phyloP scores from a whole-genome alignment of 352 stramenopile genomes.

The Pythium vanterpoolii region DNA sequence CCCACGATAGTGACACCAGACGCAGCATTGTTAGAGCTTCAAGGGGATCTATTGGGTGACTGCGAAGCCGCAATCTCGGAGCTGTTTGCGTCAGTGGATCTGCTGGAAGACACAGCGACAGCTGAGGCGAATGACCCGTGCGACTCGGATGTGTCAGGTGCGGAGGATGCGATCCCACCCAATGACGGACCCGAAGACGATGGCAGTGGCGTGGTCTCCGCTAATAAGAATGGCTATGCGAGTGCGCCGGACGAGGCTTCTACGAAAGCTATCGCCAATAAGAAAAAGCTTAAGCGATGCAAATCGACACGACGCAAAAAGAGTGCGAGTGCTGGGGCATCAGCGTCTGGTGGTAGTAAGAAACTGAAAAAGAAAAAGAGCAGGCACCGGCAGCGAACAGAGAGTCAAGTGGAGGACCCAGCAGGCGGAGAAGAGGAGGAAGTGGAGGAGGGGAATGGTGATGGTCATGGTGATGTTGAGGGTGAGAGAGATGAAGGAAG shows the following conservation, averaged over 20 bases:
- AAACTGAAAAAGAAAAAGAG: conserved; percentile 27
- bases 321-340: background rate
- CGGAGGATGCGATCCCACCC: conserved; percentile 60
- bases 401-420: background rate
- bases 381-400: background rate
- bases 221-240: conserved; percentile 25
- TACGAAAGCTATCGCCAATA: background rate
- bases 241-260: conserved; percentile 34
- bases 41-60: conserved; percentile 46
- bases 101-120: conserved; percentile 21
- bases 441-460: conserved; percentile 12
- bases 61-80: conserved; percentile 62
- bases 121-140: conserved; percentile 13
- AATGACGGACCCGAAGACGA: conserved; percentile 18
- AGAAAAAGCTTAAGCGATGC: conserved; percentile 11
- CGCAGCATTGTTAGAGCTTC: conserved; percentile 16
- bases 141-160: conserved; percentile 66
- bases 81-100: conserved; percentile 32
- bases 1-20: conserved; percentile 19
- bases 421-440: background rate
- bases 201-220: background rate
- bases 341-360: conserved; percentile 4
- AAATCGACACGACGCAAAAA: conserved; percentile 12
- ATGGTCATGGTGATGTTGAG: background rate
- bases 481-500: background rate